Evolutionary conservation across 192 early-diverging fungal species (phyloP).

Genomic region (Coemansia sp.): DNA sequence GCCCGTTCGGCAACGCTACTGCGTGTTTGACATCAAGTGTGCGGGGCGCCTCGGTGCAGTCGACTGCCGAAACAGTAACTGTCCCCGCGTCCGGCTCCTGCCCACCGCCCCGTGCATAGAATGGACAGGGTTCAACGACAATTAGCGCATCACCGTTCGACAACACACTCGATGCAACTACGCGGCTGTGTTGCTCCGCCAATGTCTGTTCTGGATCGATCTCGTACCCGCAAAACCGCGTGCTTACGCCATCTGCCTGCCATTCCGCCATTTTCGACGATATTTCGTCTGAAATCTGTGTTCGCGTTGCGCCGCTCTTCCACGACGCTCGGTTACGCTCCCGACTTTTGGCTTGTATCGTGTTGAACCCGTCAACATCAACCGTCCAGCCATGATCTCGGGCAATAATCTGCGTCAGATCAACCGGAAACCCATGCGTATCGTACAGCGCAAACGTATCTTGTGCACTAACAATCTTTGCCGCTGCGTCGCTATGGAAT

Average conservation of each 20-base stretch:
- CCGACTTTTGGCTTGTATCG: conserved; percentile 76
- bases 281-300: conserved; percentile 74
- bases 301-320: conserved; percentile 59
- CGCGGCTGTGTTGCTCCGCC: conserved; percentile 61
- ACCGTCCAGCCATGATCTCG: conserved; percentile 85
- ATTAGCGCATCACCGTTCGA: conserved; percentile 58
- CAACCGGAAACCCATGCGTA: conserved; percentile 97
- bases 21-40: conserved; percentile 77
- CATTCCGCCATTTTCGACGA: conserved; percentile 77
- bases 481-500: conserved; percentile 51
- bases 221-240: conserved; percentile 79
- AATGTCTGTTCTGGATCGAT: conserved; percentile 64
- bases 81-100: conserved; percentile 89
- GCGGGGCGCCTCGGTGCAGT: conserved; percentile 49
- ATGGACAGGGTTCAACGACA: conserved; percentile 90
- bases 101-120: conserved; percentile 94
- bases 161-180: conserved; percentile 27
- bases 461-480: conserved; percentile 65
- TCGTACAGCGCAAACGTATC: conserved; percentile 96
- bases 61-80: conserved; percentile 56
- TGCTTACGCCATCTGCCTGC: conserved; percentile 68
- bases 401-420: conserved; percentile 95
- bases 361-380: conserved; percentile 77
- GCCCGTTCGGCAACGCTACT: conserved; percentile 58
- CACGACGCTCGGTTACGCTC: conserved; percentile 63